These are phyloP conservation scores for Cyclanthera cordifolia DNA, from an alignment of 306 rosid species.

Conservation along the genomic window DNA sequence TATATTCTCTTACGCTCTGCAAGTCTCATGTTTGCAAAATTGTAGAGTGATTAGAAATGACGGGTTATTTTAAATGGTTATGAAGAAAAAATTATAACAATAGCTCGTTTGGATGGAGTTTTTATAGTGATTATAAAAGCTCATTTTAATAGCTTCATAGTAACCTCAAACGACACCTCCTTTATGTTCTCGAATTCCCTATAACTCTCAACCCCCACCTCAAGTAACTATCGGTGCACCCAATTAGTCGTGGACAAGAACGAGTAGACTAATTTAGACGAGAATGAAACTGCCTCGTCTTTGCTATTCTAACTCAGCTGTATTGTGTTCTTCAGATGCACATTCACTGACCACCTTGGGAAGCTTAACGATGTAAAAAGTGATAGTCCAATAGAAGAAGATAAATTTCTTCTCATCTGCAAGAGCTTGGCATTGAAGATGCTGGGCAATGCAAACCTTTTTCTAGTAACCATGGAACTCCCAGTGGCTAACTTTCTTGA, in stretches of 20 bases:
- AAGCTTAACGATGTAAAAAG: slow-evolving; percentile 43
- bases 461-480: slow-evolving; percentile 75
- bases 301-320: slow-evolving; percentile 5
- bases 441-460: slow-evolving; percentile 67
- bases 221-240: neutral
- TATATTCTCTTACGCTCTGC: neutral
- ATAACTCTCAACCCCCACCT: neutral
- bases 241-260: neutral
- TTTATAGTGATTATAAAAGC: too few relatives aligned
- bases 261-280: neutral
- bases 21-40: too few relatives aligned
- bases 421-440: slow-evolving; percentile 61
- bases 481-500: slow-evolving; percentile 61
- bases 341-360: slow-evolving; percentile 56
- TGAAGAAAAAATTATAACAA: too few relatives aligned
- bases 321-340: slow-evolving; percentile 44
- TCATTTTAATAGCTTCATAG: too few relatives aligned
- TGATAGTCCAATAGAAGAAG: slow-evolving; percentile 34
- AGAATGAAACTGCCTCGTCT: neutral
- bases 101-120: too few relatives aligned
- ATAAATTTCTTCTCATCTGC: slow-evolving; percentile 68
- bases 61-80: too few relatives aligned
- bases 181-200: neutral
- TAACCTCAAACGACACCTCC: too few relatives aligned
- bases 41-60: too few relatives aligned